Percentiles rank a stretch among this genome's conserved stretches.
These are phyloP conservation scores for Oxytropis ochrocephala DNA, from an alignment of 306 rosid species.

Conservation along the genomic window DNA sequence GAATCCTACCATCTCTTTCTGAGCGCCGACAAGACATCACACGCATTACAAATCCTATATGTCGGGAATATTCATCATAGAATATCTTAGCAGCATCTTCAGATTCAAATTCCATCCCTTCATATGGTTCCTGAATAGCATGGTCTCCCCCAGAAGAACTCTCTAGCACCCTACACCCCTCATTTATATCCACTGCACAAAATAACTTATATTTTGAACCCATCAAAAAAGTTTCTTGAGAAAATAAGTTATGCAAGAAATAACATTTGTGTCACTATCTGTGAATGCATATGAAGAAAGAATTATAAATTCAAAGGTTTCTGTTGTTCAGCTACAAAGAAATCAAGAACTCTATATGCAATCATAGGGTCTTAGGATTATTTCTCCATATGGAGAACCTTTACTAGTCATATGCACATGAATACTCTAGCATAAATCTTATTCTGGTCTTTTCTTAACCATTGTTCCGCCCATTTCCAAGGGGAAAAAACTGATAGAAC, in stretches of 20 bases:
- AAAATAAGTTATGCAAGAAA: neutral
- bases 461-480: neutral
- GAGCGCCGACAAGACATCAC: slow-evolving; percentile 98
- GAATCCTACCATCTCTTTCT: slow-evolving; percentile 91
- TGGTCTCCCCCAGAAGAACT: slow-evolving; percentile 40
- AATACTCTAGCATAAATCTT: neutral
- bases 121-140: slow-evolving; percentile 59
- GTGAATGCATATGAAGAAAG: neutral
- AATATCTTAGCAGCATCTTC: slow-evolving; percentile 96
- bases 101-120: slow-evolving; percentile 86
- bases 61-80: slow-evolving; percentile 85
- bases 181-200: slow-evolving; percentile 62
- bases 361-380: neutral
- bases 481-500: neutral
- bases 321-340: neutral
- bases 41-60: slow-evolving; percentile 86
- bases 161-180: slow-evolving; percentile 40
- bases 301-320: neutral
- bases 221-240: slow-evolving; percentile 7
- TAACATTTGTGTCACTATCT: neutral
- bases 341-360: neutral
- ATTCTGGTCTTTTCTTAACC: neutral
- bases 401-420: neutral
- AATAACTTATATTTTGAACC: slow-evolving; percentile 21
- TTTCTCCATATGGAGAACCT: neutral